phyloP scores from a whole-genome alignment of 108 stramenopile genomes.

The Fragilaria radians region DNA sequence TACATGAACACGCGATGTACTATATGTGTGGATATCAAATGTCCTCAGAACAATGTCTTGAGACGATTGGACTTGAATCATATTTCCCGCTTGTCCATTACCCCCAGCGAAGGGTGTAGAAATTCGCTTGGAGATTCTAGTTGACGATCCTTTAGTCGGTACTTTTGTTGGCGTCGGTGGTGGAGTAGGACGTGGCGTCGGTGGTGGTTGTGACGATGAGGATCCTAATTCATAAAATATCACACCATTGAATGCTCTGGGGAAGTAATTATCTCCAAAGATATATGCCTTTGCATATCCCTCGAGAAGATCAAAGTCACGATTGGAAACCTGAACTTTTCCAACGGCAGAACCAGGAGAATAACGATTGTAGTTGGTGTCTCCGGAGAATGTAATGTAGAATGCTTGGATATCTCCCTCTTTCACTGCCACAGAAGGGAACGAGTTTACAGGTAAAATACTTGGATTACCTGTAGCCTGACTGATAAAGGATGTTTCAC shows the following conservation, averaged over 20 bases:
- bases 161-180: not conserved
- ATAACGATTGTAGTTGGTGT: constrained; percentile 4
- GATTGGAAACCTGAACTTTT: not conserved
- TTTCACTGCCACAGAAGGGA: constrained; percentile 1
- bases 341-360: not conserved
- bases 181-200: not conserved
- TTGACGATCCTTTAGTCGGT: not conserved
- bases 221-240: not conserved
- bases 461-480: not conserved
- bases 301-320: not conserved
- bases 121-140: not conserved
- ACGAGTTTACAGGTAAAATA: not conserved
- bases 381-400: constrained; percentile 5
- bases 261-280: constrained; percentile 2
- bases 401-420: not conserved
- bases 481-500: not conserved
- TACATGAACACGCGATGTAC: not conserved
- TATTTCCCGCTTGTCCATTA: constrained; percentile 4
- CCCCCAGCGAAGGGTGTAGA: not conserved
- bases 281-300: constrained; percentile 2
- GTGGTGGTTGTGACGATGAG: not conserved
- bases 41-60: not conserved
- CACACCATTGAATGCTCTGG: constrained; percentile 1
- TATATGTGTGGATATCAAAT: constrained; percentile 1
- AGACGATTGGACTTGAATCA: not conserved